Evolutionary conservation across 371 early-diverging fungal species (phyloP).

Genomic region (Rhizopus stolonifer): DNA sequence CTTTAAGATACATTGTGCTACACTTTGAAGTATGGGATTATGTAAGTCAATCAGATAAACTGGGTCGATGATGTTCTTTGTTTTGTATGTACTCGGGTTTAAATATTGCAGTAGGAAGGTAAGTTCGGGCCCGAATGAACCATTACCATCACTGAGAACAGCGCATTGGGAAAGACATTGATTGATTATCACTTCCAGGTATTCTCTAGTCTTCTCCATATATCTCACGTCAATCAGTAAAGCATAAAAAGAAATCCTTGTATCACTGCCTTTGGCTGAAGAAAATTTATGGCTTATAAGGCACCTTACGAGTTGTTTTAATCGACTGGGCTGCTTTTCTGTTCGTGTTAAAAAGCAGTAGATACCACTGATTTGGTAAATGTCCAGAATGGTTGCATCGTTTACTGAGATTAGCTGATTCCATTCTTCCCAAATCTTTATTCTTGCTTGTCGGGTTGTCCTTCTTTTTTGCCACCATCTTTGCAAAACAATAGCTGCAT

Average conservation of each 20-base stretch:
- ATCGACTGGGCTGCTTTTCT: neutral
- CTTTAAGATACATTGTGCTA: slow-evolving; percentile 12
- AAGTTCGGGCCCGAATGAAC: slow-evolving; percentile 50
- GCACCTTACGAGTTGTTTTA: slow-evolving; percentile 16
- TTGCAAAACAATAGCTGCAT: slow-evolving; percentile 29
- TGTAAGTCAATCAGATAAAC: slow-evolving; percentile 20
- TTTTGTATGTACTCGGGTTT: slow-evolving; percentile 47
- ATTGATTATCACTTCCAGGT: slow-evolving; percentile 23
- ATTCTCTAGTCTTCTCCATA: slow-evolving; percentile 16
- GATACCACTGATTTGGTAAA: slow-evolving; percentile 25
- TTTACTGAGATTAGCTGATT: slow-evolving; percentile 10
- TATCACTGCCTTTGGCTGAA: neutral
- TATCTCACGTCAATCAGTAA: slow-evolving; percentile 36
- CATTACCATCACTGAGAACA: slow-evolving; percentile 9
- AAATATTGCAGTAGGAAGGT: slow-evolving; percentile 49
- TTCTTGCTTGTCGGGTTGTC: slow-evolving; percentile 6
- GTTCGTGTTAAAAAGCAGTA: slow-evolving; percentile 24
- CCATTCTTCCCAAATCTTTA: slow-evolving; percentile 29
- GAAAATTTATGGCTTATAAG: slow-evolving; percentile 21
- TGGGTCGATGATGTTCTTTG: slow-evolving; percentile 18
- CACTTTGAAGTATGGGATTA: slow-evolving; percentile 13
- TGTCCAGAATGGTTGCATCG: slow-evolving; percentile 12
- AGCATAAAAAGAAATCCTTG: slow-evolving; percentile 22
- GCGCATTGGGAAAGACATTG: slow-evolving; percentile 28
- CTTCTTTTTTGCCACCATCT: slow-evolving; percentile 31